Evolutionary conservation across 352 stramenopile genomes (phyloP).

Genomic region (Thraustochytrium sp.): DNA sequence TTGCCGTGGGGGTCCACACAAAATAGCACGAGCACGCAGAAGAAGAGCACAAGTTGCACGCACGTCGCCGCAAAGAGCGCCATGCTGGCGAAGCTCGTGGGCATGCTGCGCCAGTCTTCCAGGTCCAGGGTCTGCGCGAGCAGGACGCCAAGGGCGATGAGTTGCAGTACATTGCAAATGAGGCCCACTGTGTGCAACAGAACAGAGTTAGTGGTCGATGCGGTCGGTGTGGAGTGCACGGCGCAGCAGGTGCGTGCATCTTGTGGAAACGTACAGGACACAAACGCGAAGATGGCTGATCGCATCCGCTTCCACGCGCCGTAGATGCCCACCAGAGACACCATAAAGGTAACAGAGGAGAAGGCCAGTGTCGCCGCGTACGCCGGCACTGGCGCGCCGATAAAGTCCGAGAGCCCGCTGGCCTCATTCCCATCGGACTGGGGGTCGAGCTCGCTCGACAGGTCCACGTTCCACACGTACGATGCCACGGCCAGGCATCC

Average conservation of each 20-base stretch:
- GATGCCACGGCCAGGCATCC: neutral
- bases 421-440: neutral
- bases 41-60: neutral
- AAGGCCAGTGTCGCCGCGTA: conserved; percentile 22
- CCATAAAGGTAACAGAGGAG: neutral
- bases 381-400: neutral
- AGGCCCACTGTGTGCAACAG: neutral
- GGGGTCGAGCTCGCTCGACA: neutral
- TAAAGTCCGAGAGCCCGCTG: neutral
- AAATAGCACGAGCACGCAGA: neutral
- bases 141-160: conserved; percentile 16
- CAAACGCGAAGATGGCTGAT: conserved; percentile 3
- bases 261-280: neutral
- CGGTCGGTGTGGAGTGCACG: neutral
- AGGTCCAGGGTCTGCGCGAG: neutral
- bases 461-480: neutral
- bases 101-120: neutral
- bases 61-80: neutral
- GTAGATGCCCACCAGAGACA: conserved; percentile 27
- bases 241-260: neutral
- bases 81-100: neutral
- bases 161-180: neutral
- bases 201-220: neutral
- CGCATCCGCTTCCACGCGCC: neutral
- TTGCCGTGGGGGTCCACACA: conserved; percentile 19